These are phyloP conservation scores for Auriscalpium microsporum DNA, from an alignment of 768 basidiomycete species.

Conservation along the genomic window DNA sequence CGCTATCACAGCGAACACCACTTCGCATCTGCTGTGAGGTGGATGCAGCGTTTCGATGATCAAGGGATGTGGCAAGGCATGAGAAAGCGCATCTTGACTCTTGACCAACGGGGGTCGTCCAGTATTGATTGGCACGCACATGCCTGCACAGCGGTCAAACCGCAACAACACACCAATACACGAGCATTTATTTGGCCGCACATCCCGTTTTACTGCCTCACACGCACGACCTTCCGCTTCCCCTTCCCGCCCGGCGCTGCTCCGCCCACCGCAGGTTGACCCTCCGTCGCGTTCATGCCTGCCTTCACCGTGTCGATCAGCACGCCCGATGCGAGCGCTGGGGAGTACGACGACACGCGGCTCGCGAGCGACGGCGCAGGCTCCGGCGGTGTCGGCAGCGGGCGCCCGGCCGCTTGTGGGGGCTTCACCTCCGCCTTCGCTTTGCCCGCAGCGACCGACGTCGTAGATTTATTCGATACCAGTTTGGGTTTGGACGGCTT, in stretches of 20 bases:
- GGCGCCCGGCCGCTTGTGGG: conserved; percentile 16
- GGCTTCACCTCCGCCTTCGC: conserved; percentile 18
- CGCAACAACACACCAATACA: no score
- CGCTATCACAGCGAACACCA: no score
- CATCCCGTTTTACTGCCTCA: conserved; percentile 4
- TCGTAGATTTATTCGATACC: conserved; percentile 16
- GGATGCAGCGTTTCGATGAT: no score
- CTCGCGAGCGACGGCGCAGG: conserved; percentile 65
- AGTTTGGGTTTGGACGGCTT: conserved; percentile 22
- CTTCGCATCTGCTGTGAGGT: no score
- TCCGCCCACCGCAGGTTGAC: conserved; percentile 5
- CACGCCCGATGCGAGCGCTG: conserved; percentile 12
- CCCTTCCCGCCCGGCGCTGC: conserved; percentile 11
- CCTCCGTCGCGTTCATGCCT: conserved; percentile 14
- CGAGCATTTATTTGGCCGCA: neutral
- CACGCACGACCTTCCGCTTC: conserved; percentile 14
- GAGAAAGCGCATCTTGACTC: no score
- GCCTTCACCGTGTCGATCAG: conserved; percentile 13
- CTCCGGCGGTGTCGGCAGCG: conserved; percentile 66
- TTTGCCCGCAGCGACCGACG: conserved; percentile 14
- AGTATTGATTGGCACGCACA: no score
- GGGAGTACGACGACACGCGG: conserved; percentile 28
- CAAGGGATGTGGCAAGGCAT: no score
- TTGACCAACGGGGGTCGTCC: no score
- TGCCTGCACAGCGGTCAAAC: no score